These are phyloP conservation scores for Amanita thiersii DNA, from an alignment of 768 basidiomycete genomes.

Conservation along the genomic window DNA sequence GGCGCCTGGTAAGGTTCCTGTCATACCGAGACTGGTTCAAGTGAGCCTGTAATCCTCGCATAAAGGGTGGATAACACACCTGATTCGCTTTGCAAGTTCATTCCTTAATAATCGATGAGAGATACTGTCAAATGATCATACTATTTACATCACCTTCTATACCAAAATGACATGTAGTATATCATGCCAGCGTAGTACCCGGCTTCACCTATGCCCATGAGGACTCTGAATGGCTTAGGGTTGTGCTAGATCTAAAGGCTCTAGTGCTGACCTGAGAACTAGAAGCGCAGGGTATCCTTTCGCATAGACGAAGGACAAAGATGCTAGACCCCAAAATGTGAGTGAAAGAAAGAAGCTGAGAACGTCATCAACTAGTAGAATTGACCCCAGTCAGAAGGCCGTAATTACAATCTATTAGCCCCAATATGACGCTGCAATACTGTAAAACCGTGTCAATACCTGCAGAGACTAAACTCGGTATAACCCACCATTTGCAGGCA, in stretches of 20 bases:
- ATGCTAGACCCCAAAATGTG: constrained; percentile 44
- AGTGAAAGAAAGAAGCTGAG: constrained; percentile 48
- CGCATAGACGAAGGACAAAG: constrained; percentile 45
- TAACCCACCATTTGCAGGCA: constrained; percentile 42
- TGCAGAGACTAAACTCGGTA: background rate
- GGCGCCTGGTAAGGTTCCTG: constrained; percentile 47
- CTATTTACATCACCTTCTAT: constrained; percentile 23
- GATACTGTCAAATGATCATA: background rate
- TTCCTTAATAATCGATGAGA: constrained; percentile 18
- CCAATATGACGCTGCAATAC: constrained; percentile 51
- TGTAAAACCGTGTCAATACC: constrained; percentile 12
- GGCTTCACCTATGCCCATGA: constrained; percentile 54
- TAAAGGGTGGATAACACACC: constrained; percentile 19
- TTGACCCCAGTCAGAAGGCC: constrained; percentile 9
- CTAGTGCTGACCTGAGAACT: constrained; percentile 30
- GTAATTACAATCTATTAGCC: constrained; percentile 50
- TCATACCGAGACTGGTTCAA: constrained; percentile 43
- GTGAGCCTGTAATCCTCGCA: too few relatives aligned
- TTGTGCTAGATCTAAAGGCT: background rate
- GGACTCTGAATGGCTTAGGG: constrained; percentile 37
- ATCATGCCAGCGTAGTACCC: constrained; percentile 57
- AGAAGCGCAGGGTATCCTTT: constrained; percentile 44
- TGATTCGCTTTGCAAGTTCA: constrained; percentile 44
- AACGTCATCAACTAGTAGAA: background rate
- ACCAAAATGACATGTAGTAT: constrained; percentile 56